Conservation (phyloP, 169 alveolate species). For the Perkinsus marinus region DNA sequence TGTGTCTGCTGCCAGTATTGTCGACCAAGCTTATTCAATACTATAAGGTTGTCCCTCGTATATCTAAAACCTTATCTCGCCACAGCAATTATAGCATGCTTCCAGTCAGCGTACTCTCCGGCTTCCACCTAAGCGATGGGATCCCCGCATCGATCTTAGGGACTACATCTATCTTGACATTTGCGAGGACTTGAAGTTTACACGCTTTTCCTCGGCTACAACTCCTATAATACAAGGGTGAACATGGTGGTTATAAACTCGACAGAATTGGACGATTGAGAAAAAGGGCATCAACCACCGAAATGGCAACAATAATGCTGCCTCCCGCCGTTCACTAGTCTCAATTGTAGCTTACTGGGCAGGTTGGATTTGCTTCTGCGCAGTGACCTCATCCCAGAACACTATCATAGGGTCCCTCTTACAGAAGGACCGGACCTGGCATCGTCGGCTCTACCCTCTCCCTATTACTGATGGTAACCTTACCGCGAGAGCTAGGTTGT, state of each 20-base stretch:
- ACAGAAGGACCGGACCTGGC: not conserved
- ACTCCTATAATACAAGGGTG: not conserved
- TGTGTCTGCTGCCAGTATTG: not conserved
- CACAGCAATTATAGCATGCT: not conserved
- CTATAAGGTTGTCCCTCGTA: not conserved
- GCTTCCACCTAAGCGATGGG: not conserved
- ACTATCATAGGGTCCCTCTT: not conserved
- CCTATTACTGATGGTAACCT: not conserved
- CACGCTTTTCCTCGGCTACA: not conserved
- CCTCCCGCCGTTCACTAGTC: not conserved
- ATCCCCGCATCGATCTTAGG: not conserved
- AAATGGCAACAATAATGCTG: not conserved
- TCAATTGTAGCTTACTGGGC: not conserved
- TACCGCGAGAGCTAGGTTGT: conserved; percentile 3
- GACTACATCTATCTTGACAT: not conserved
- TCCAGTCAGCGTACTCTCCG: not conserved
- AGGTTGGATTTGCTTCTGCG: not conserved
- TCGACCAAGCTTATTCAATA: not conserved
- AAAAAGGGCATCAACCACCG: not conserved
- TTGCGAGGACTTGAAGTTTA: not conserved
- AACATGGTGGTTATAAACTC: not conserved
- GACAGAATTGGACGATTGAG: not conserved
- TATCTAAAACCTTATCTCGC: not conserved
- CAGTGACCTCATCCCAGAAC: not conserved
- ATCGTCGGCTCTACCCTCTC: not conserved